These are phyloP conservation scores for Chalciporus piperatus DNA, from an alignment of 768 basidiomycete species.

Conservation along the genomic window DNA sequence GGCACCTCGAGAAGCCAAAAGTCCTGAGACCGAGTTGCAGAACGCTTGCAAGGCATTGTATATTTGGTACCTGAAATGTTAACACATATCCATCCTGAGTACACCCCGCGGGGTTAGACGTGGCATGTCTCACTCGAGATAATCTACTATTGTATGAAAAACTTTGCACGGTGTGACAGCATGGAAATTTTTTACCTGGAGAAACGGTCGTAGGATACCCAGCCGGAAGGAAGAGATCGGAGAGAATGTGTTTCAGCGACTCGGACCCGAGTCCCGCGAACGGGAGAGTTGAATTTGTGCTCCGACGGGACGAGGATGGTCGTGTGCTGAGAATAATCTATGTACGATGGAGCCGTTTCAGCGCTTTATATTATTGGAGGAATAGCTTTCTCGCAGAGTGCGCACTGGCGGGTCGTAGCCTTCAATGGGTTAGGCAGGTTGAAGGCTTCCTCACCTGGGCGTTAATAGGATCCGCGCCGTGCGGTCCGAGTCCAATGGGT, in stretches of 20 bases:
- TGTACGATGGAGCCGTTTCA: slow-evolving; percentile 9
- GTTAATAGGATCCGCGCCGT: no score
- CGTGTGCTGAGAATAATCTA: slow-evolving; percentile 2
- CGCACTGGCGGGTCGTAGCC: background rate
- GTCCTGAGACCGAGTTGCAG: slow-evolving; percentile 61
- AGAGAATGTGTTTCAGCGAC: slow-evolving; percentile 18
- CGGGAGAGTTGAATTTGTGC: background rate
- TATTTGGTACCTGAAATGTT: slow-evolving; percentile 53
- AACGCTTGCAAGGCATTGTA: slow-evolving; percentile 68
- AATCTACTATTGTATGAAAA: slow-evolving; percentile 38
- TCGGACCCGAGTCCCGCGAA: background rate
- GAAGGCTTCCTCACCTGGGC: slow-evolving; percentile 15
- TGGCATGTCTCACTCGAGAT: slow-evolving; percentile 44
- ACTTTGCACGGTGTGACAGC: background rate
- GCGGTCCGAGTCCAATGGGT: slow-evolving; percentile 9
- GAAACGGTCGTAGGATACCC: slow-evolving; percentile 63
- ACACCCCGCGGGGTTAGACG: slow-evolving; percentile 2
- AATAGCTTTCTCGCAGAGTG: slow-evolving; percentile 1
- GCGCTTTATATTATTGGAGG: background rate
- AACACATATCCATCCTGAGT: slow-evolving; percentile 1
- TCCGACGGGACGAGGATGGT: background rate
- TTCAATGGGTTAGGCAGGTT: background rate
- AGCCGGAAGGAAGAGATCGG: slow-evolving; percentile 53
- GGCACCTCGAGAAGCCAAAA: slow-evolving; percentile 64
- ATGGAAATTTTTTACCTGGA: slow-evolving; percentile 39